Conservation (phyloP, 371 early-diverging fungal genomes). For the Syncephalastrum racemosum region DNA sequence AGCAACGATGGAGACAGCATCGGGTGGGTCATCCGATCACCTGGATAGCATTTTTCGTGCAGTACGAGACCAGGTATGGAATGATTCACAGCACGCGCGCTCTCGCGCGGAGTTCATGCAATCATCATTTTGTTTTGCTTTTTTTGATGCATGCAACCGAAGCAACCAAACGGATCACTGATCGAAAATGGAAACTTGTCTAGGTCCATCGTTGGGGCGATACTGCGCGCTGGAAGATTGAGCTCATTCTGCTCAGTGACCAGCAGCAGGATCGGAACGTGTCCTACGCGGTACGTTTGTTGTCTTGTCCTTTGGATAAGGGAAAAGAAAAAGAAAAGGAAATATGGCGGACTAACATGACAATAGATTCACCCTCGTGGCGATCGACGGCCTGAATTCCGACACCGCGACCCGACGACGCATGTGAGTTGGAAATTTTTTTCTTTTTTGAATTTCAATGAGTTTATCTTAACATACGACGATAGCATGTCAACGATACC, state of each 20-base stretch:
- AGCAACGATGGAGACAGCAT: too few relatives aligned
- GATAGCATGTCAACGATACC: too few relatives aligned
- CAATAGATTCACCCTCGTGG: not conserved
- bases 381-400: conserved; percentile 2
- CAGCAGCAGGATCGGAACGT: conserved; percentile 7
- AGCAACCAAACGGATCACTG: too few relatives aligned
- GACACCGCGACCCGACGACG: conserved; percentile 1
- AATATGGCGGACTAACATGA: conserved; percentile 9
- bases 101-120: not conserved
- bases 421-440: conserved; percentile 4
- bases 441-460: not conserved
- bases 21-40: conserved; percentile 16
- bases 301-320: conserved; percentile 8
- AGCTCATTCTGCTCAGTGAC: conserved; percentile 18
- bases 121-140: not conserved
- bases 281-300: conserved; percentile 8
- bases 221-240: conserved; percentile 30
- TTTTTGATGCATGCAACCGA: too few relatives aligned
- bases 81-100: not conserved
- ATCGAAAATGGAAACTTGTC: not conserved
- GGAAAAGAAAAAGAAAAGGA: conserved; percentile 1
- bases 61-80: conserved; percentile 27
- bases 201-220: conserved; percentile 29
- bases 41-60: conserved; percentile 24
- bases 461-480: too few relatives aligned